phyloP scores from a whole-genome alignment of 139 green algal species.

The Chlamydomonas asymmetrica region DNA sequence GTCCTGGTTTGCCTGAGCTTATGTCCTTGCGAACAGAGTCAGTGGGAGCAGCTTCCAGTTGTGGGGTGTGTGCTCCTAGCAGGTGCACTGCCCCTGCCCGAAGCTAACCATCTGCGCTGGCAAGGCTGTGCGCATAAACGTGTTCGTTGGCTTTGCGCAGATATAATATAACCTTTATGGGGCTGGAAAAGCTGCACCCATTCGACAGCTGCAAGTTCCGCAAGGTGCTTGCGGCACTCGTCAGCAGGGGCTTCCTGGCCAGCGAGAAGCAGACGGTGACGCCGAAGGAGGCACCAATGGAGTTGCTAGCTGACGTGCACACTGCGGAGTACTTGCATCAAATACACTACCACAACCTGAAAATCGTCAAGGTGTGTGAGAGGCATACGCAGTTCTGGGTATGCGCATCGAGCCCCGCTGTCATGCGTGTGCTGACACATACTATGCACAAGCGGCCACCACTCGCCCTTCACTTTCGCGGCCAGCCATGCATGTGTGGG shows the following conservation, averaged over 20 bases:
- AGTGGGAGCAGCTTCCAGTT: too few relatives aligned
- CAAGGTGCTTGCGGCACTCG: constrained; percentile 20
- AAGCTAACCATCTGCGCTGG: too few relatives aligned
- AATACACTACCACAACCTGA: constrained; percentile 51
- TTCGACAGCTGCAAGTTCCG: constrained; percentile 82
- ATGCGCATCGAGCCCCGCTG: constrained; percentile 1
- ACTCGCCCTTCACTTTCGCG: too few relatives aligned
- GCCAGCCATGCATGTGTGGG: too few relatives aligned
- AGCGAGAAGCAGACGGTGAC: constrained; percentile 20
- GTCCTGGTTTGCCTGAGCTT: too few relatives aligned
- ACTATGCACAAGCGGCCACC: too few relatives aligned
- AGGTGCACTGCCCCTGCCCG: too few relatives aligned
- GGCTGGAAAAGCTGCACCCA: constrained; percentile 79
- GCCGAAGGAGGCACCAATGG: constrained; percentile 24
- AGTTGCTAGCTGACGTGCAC: constrained; percentile 58
- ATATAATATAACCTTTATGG: constrained; percentile 68
- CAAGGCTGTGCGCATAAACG: too few relatives aligned
- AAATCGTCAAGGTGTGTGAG: constrained; percentile 31
- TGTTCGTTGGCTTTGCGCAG: too few relatives aligned
- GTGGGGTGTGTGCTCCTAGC: too few relatives aligned
- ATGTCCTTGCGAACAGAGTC: too few relatives aligned
- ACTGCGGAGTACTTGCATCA: constrained; percentile 52
- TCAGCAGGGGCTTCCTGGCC: not conserved
- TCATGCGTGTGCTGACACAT: not conserved
- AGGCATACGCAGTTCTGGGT: constrained; percentile 1